Conservation (phyloP, 2,329 filamentous ascomycete species). For the Alternaria angustiovoidea region DNA sequence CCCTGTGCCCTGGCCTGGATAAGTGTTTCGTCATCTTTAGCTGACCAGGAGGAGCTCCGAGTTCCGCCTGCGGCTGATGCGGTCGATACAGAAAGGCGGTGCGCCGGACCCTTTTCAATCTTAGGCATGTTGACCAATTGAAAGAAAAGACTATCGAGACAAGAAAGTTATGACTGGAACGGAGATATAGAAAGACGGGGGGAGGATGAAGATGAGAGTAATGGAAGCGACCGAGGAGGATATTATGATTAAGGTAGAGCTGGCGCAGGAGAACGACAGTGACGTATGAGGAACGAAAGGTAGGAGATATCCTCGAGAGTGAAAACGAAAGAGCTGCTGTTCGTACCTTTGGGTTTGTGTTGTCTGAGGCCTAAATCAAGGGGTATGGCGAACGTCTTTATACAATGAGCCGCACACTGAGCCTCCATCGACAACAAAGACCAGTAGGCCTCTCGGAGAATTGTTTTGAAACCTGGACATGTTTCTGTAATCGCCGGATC, state of each 20-base stretch:
- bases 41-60: slow-evolving; percentile 68
- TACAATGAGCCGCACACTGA: slow-evolving; percentile 40
- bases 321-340: slow-evolving; percentile 45
- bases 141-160: slow-evolving; percentile 25
- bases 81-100: slow-evolving; percentile 44
- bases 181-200: slow-evolving; percentile 22
- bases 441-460: slow-evolving; percentile 46
- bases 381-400: slow-evolving; percentile 40
- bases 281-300: slow-evolving; percentile 39
- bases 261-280: slow-evolving; percentile 41
- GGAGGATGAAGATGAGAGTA: slow-evolving; percentile 27
- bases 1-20: slow-evolving; percentile 75
- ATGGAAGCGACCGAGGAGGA: slow-evolving; percentile 36
- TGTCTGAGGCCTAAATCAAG: slow-evolving; percentile 34
- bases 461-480: slow-evolving; percentile 49
- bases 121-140: slow-evolving; percentile 56
- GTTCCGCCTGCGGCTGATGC: slow-evolving; percentile 39
- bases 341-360: slow-evolving; percentile 36
- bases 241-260: slow-evolving; percentile 45
- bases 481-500: slow-evolving; percentile 53
- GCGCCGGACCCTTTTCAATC: slow-evolving; percentile 46
- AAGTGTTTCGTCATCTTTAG: slow-evolving; percentile 76
- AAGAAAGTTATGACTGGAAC: slow-evolving; percentile 17
- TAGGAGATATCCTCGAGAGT: slow-evolving; percentile 43
- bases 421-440: slow-evolving; percentile 36